Conservation (phyloP, 2,329 filamentous ascomycete species). For the Colletotrichum sp. region DNA sequence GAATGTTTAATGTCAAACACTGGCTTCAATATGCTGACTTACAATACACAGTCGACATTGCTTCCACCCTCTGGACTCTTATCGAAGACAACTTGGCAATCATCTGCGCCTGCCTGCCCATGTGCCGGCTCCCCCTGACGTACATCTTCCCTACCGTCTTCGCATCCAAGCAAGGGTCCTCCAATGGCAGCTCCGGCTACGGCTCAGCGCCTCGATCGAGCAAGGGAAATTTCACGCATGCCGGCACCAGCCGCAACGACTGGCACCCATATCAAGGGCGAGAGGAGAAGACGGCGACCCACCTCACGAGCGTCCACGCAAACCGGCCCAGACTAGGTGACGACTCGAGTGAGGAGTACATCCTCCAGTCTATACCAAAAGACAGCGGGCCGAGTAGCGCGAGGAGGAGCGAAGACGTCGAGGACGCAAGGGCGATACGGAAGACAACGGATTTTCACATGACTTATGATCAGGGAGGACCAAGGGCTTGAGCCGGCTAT, state of each 20-base stretch:
- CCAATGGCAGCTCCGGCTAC: conserved; percentile 10
- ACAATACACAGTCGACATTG: conserved; percentile 22
- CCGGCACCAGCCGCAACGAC: conserved; percentile 27
- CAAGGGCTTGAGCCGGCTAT: not conserved
- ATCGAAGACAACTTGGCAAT: conserved; percentile 28
- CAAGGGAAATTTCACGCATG: conserved; percentile 13
- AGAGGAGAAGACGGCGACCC: conserved; percentile 29
- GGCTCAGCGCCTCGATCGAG: not conserved
- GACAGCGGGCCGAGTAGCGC: not conserved
- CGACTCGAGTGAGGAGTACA: conserved; percentile 39
- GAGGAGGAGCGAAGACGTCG: conserved; percentile 5
- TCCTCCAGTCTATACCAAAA: conserved; percentile 29
- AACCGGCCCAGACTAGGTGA: conserved; percentile 17
- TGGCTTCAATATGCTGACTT: conserved; percentile 24
- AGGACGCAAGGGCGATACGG: conserved; percentile 32
- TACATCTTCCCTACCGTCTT: conserved; percentile 40
- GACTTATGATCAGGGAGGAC: conserved; percentile 31
- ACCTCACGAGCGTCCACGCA: conserved; percentile 29
- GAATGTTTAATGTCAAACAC: not conserved
- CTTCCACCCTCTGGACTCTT: conserved; percentile 29
- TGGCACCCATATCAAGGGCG: conserved; percentile 39
- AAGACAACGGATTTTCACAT: conserved; percentile 42
- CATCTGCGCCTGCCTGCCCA: conserved; percentile 29
- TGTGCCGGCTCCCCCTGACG: conserved; percentile 41
- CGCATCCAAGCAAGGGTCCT: conserved; percentile 15